These are phyloP conservation scores for Colletotrichum cuscutae DNA, from an alignment of 2,329 filamentous ascomycete species.

Conservation along the genomic window DNA sequence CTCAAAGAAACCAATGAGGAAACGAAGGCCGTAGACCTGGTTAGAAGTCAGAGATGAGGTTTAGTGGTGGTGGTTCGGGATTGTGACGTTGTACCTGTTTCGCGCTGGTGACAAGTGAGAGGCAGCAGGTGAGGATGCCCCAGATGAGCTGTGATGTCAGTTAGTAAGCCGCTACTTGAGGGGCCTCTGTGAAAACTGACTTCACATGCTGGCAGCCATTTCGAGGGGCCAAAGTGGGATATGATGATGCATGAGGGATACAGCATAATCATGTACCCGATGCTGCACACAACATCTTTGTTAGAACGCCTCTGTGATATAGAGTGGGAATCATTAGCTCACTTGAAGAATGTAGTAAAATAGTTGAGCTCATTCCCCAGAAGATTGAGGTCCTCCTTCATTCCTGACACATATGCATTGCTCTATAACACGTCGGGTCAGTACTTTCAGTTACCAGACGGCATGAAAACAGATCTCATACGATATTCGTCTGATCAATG, in stretches of 20 bases:
- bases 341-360: constrained; percentile 37
- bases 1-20: constrained; percentile 54
- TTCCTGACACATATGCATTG: constrained; percentile 42
- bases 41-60: constrained; percentile 13
- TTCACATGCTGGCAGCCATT: constrained; percentile 41
- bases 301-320: neutral
- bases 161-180: neutral
- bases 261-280: constrained; percentile 40
- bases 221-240: constrained; percentile 40
- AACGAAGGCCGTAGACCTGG: constrained; percentile 54
- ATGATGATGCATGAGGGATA: constrained; percentile 42
- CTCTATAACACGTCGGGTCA: constrained; percentile 5
- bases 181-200: constrained; percentile 1
- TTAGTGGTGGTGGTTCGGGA: no score
- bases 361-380: constrained; percentile 41
- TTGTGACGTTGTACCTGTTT: constrained; percentile 3
- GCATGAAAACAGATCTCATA: neutral
- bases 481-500: constrained; percentile 28
- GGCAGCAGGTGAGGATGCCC: constrained; percentile 17
- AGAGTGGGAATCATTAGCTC: neutral
- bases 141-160: constrained; percentile 2
- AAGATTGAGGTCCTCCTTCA: constrained; percentile 41
- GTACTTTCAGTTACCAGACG: neutral
- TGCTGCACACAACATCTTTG: neutral
- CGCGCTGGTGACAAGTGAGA: constrained; percentile 4